Percentiles rank a stretch among this genome's conserved stretches.
Evolutionary conservation across 2,329 filamentous ascomycete genomes (phyloP).

Genomic region (Chalaropsis ovoidea): DNA sequence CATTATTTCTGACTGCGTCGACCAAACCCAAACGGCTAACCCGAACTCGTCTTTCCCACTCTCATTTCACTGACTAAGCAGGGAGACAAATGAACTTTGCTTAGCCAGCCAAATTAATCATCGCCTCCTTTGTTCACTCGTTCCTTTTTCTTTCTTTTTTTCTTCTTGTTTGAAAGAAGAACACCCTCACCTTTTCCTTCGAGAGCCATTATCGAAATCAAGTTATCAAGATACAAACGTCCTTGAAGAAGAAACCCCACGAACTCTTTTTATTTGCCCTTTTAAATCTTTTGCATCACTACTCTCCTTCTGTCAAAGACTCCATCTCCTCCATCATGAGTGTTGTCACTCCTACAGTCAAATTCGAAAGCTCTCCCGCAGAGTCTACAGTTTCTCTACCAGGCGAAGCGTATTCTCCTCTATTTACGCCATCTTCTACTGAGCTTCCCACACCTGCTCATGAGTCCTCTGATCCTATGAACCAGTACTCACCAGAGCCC

Average conservation of each 20-base stretch:
- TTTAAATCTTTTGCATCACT: slow-evolving; percentile 7
- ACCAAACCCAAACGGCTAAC: background rate
- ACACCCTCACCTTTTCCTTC: background rate
- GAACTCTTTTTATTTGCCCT: background rate
- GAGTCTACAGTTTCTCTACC: slow-evolving; percentile 46
- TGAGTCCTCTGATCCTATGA: slow-evolving; percentile 38
- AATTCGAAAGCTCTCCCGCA: slow-evolving; percentile 45
- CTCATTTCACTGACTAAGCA: slow-evolving; percentile 21
- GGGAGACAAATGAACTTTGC: slow-evolving; percentile 12
- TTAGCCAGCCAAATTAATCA: background rate
- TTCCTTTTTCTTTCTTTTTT: background rate
- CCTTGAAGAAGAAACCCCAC: no score
- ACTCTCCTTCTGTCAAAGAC: background rate
- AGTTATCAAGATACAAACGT: background rate
- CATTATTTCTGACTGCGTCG: background rate
- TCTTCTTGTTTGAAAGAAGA: background rate
- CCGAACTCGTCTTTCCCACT: slow-evolving; percentile 1
- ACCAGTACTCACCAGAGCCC: slow-evolving; percentile 43
- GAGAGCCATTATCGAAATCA: background rate
- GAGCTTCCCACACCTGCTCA: slow-evolving; percentile 29
- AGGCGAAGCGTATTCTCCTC: slow-evolving; percentile 40
- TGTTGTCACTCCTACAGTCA: slow-evolving; percentile 34
- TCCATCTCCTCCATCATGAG: slow-evolving; percentile 28
- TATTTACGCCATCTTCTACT: slow-evolving; percentile 36
- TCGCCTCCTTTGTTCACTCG: background rate